A percentile compares a stretch with the other conserved stretches of the same genome.
phyloP scores from a whole-genome alignment of 352 stramenopile species.

The Pythium rhizo-oryzae region DNA sequence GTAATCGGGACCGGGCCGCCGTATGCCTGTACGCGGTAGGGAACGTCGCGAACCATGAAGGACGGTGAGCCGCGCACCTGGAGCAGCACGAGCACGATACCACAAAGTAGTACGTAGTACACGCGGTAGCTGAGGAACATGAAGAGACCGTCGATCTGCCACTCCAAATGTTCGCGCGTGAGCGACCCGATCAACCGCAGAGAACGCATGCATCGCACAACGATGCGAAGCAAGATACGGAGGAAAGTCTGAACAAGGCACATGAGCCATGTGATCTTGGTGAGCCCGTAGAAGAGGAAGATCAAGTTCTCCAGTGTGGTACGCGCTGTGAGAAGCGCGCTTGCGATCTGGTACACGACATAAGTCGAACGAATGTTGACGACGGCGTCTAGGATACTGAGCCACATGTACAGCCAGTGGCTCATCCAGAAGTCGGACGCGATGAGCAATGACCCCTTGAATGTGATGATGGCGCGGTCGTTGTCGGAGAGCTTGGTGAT shows the following conservation, averaged over 20 bases:
- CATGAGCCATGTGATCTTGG: slow-evolving; percentile 61
- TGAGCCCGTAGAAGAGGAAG: slow-evolving; percentile 52
- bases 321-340: slow-evolving; percentile 53
- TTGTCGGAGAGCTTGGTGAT: slow-evolving; percentile 39
- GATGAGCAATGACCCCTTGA: slow-evolving; percentile 54
- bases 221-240: slow-evolving; percentile 28
- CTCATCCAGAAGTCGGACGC: slow-evolving; percentile 68
- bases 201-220: slow-evolving; percentile 31
- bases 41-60: slow-evolving; percentile 44
- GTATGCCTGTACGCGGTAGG: slow-evolving; percentile 39
- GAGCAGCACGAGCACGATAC: slow-evolving; percentile 44
- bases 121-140: slow-evolving; percentile 67
- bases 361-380: slow-evolving; percentile 51
- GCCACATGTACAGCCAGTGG: slow-evolving; percentile 64
- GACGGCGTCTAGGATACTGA: slow-evolving; percentile 56
- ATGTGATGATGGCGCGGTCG: slow-evolving; percentile 42
- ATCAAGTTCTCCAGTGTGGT: slow-evolving; percentile 56
- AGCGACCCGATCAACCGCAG: slow-evolving; percentile 36
- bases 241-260: slow-evolving; percentile 47
- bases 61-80: slow-evolving; percentile 34
- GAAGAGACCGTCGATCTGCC: slow-evolving; percentile 45
- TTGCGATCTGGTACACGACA: slow-evolving; percentile 42
- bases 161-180: slow-evolving; percentile 41
- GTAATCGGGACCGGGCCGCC: slow-evolving; percentile 39
- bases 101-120: slow-evolving; percentile 50